phyloP scores from a whole-genome alignment of 1,139 yeast genomes.

The Blastobotrys indianensis region DNA sequence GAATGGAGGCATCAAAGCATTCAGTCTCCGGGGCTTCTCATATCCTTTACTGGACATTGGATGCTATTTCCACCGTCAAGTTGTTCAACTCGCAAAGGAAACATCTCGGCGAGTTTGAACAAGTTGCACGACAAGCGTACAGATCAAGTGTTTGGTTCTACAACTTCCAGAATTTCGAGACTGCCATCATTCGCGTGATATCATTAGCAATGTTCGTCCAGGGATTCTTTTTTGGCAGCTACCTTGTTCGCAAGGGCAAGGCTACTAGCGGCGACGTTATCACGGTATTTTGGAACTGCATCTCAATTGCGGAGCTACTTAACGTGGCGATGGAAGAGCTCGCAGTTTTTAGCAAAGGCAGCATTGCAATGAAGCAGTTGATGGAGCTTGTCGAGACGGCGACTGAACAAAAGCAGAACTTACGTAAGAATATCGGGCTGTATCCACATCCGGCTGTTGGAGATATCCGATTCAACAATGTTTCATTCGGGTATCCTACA shows the following conservation, averaged over 20 bases:
- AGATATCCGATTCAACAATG: constrained; percentile 45
- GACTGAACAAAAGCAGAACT: constrained; percentile 13
- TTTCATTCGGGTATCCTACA: constrained; percentile 57
- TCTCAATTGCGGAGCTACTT: constrained; percentile 47
- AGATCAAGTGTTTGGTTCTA: constrained; percentile 44
- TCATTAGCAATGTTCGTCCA: constrained; percentile 76
- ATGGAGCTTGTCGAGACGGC: constrained; percentile 15
- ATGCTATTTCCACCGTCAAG: constrained; percentile 55
- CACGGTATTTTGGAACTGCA: constrained; percentile 77
- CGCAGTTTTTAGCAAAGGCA: constrained; percentile 25
- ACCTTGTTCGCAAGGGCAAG: constrained; percentile 49
- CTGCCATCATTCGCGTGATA: constrained; percentile 51
- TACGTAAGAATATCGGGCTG: constrained; percentile 20
- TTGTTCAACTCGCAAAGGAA: constrained; percentile 50
- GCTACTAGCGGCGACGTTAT: constrained; percentile 58
- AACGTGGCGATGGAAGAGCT: constrained; percentile 38
- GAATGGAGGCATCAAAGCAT: constrained; percentile 53
- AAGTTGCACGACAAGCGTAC: constrained; percentile 42
- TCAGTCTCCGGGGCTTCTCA: constrained; percentile 53
- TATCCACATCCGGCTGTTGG: constrained; percentile 40
- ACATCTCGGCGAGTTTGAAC: constrained; percentile 46
- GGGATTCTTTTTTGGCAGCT: constrained; percentile 85
- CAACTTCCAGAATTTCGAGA: constrained; percentile 49
- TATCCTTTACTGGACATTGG: constrained; percentile 63
- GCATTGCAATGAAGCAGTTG: constrained; percentile 21